phyloP scores from a whole-genome alignment of 208 protist genomes.

The Novymonas esmeraldas region DNA sequence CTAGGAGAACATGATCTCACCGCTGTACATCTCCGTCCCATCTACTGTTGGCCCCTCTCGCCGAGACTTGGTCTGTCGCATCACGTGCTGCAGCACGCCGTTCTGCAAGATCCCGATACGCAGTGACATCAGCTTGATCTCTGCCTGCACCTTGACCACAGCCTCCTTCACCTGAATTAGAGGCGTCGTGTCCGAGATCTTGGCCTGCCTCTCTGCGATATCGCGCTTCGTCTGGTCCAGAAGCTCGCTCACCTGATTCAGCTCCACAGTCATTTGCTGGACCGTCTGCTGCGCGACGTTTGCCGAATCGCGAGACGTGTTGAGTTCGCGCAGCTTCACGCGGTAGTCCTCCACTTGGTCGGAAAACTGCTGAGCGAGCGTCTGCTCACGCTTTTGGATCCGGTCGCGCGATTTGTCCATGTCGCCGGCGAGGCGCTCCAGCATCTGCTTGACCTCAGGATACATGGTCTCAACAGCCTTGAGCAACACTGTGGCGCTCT shows the following conservation, averaged over 20 bases:
- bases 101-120: slow-evolving; percentile 91
- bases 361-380: slow-evolving; percentile 89
- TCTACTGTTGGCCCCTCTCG: slow-evolving; percentile 40
- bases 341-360: slow-evolving; percentile 90
- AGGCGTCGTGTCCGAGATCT: slow-evolving; percentile 89
- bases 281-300: slow-evolving; percentile 85
- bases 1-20: slow-evolving; percentile 27
- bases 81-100: slow-evolving; percentile 86
- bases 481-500: slow-evolving; percentile 77
- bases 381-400: slow-evolving; percentile 92
- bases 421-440: slow-evolving; percentile 77
- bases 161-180: slow-evolving; percentile 91
- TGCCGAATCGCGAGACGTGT: slow-evolving; percentile 74
- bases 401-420: slow-evolving; percentile 86
- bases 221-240: slow-evolving; percentile 87
- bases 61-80: slow-evolving; percentile 78
- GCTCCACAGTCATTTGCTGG: slow-evolving; percentile 85
- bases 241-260: slow-evolving; percentile 87
- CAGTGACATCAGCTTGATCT: slow-evolving; percentile 91
- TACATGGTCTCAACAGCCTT: slow-evolving; percentile 92
- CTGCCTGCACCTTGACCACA: slow-evolving; percentile 77
- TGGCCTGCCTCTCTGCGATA: slow-evolving; percentile 85
- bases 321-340: slow-evolving; percentile 86
- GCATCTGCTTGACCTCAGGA: slow-evolving; percentile 87
- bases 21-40: slow-evolving; percentile 24